phyloP scores from a whole-genome alignment of 2,329 filamentous ascomycete species.

The Xylaria sp. region DNA sequence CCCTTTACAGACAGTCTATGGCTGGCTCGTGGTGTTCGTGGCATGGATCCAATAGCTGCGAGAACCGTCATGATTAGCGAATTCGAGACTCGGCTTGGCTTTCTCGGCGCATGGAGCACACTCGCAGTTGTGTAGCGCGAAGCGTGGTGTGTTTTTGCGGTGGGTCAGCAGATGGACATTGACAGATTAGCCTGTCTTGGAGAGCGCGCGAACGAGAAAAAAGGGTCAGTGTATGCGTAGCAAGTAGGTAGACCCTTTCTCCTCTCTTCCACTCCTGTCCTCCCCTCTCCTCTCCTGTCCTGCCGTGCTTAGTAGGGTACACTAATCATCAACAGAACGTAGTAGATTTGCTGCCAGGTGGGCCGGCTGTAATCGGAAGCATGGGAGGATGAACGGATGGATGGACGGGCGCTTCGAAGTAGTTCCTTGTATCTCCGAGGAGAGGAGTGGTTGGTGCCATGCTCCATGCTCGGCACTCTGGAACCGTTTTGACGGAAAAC shows the following conservation, averaged over 20 bases:
- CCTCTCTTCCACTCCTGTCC: neutral
- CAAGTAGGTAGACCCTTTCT: neutral
- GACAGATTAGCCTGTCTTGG: slow-evolving; percentile 6
- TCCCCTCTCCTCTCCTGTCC: neutral
- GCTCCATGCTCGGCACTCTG: neutral
- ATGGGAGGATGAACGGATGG: neutral
- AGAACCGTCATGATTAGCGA: neutral
- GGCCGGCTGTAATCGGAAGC: neutral
- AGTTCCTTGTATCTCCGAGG: slow-evolving; percentile 19
- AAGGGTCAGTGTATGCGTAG: neutral
- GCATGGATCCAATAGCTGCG: neutral
- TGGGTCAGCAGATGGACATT: slow-evolving; percentile 22
- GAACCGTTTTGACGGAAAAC: slow-evolving; percentile 29
- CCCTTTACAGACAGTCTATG: neutral
- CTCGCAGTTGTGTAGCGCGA: slow-evolving; percentile 5
- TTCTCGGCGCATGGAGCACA: slow-evolving; percentile 17
- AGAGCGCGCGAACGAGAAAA: neutral
- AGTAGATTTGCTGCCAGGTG: slow-evolving; percentile 4
- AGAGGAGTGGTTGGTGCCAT: neutral
- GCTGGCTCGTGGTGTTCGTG: neutral
- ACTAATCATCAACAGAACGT: neutral
- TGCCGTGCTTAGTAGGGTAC: neutral
- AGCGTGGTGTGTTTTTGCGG: neutral
- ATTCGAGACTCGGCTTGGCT: neutral
- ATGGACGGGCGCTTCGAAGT: slow-evolving; percentile 1